A percentile compares a stretch with the other conserved stretches of the same genome.
Evolutionary conservation across 169 alveolate genomes (phyloP).

Genomic region (Plasmodium billcollinsi): DNA sequence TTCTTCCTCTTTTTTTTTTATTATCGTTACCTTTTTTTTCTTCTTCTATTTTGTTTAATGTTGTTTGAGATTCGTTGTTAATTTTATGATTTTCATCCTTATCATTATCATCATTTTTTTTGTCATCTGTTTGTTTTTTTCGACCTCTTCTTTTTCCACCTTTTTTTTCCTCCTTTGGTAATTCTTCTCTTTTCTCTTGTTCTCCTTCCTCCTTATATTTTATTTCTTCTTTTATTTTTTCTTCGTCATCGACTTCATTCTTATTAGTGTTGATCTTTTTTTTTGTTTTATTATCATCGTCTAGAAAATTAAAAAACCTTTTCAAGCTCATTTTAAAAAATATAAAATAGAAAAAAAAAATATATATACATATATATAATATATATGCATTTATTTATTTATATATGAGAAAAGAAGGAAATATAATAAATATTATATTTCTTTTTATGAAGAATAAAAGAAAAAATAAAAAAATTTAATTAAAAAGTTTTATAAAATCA

Average conservation of each 20-base stretch:
- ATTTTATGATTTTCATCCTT: background rate
- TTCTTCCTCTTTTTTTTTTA: background rate
- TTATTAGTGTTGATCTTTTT: conserved; percentile 14
- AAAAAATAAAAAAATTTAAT: too few species aligned
- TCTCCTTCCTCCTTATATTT: background rate
- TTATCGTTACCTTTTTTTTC: background rate
- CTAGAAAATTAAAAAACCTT: conserved; percentile 31
- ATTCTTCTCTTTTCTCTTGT: background rate
- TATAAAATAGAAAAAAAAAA: background rate
- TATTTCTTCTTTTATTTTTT: background rate
- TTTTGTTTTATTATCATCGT: conserved; percentile 7
- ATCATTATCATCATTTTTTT: background rate
- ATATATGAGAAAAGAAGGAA: background rate
- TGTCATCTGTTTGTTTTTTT: background rate
- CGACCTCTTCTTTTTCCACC: background rate
- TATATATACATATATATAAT: background rate
- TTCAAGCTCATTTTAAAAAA: conserved; percentile 38
- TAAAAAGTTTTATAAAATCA: too few species aligned
- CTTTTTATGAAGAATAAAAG: too few species aligned
- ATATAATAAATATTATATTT: background rate
- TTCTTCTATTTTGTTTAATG: background rate
- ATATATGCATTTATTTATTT: background rate
- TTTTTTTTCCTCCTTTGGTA: background rate
- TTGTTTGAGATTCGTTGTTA: background rate
- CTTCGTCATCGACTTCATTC: conserved; percentile 2